Conservation (phyloP, 805 yeast genomes). For the Lipomyces lipofer region DNA sequence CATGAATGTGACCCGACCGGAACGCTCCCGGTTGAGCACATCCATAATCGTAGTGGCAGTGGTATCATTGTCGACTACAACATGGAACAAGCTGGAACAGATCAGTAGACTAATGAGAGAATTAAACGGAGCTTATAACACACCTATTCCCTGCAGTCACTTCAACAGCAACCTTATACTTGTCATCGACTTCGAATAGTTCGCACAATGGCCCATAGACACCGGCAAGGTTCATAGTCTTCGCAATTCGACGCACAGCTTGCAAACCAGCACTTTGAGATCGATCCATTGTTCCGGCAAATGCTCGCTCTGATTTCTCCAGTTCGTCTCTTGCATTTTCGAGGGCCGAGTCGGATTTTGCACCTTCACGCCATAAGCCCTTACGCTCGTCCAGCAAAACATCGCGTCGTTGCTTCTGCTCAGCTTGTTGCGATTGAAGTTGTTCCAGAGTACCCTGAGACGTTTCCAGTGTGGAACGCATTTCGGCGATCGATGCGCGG, state of each 20-base stretch:
- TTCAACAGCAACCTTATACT: constrained; percentile 83
- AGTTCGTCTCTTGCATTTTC: constrained; percentile 59
- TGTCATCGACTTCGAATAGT: constrained; percentile 74
- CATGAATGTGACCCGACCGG: constrained; percentile 88
- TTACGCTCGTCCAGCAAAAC: constrained; percentile 66
- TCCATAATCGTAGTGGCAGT: constrained; percentile 81
- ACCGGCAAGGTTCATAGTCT: constrained; percentile 55
- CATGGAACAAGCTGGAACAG: constrained; percentile 74
- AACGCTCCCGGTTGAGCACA: constrained; percentile 63
- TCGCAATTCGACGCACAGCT: constrained; percentile 64
- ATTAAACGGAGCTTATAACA: neutral
- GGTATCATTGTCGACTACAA: constrained; percentile 84
- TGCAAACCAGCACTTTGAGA: constrained; percentile 66
- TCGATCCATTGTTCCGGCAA: constrained; percentile 75
- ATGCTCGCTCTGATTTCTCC: constrained; percentile 55
- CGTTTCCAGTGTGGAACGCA: constrained; percentile 26
- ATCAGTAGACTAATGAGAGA: neutral
- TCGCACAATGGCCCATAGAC: constrained; percentile 89
- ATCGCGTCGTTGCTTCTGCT: constrained; percentile 30
- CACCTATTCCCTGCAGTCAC: constrained; percentile 73
- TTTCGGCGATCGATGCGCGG: constrained; percentile 16
- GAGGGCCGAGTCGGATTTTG: constrained; percentile 56
- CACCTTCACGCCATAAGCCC: constrained; percentile 75
- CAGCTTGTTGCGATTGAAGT: constrained; percentile 24
- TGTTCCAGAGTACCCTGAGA: constrained; percentile 30